Evolutionary conservation across 768 basidiomycete genomes (phyloP), one percentile per base, ranked within the genome.

Genomic region (Rhodosporidiobolus odoratus): DNA sequence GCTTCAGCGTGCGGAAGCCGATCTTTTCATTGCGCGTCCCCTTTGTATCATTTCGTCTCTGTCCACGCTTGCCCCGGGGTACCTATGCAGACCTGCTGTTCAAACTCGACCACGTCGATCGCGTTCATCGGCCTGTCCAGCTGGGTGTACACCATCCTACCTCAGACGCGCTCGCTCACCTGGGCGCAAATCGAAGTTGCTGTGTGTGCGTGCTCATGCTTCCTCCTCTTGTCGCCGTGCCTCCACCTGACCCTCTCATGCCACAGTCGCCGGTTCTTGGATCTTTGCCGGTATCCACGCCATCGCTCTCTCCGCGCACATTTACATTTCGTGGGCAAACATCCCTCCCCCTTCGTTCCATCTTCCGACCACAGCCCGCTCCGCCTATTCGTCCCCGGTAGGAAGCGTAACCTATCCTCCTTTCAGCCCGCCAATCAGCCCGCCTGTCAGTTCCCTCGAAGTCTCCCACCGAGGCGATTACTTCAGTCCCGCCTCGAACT

Each of bases 1-100:
- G 5, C 52, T 63, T 12, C 62, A 63, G 10, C 52, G 62, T 1
- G 62, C 52, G 23, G 62, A 63, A 41, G 6, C 50, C 13, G 62
- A 63, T 48, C 40, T 63, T 2, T 54, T 54, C 30, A 63, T 63
- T 27, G 62, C 53, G 37, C 35, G 62, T 41, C n/a, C 34, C 17
- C 41, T 16, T 34, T 23, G 15, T 9, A 2, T 32, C 13, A 19
- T 4, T 59, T 25, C 27, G 9, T n/a, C 7, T 2, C 7, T 4
- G 30, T 19, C 9, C 43, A 10, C 7, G 6, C 58, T 50, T 25
- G 50, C 45, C 34, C 16, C 32, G 9, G 21, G 5, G 7, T 37
- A n/a, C n/a, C 23, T 48, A 19, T 25, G 10, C 50, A 62, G 62
- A 63, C 62, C 12, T 32, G 38, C 62, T 25, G 38, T 16, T 54